Evolutionary conservation across 805 yeast genomes (phyloP).

Genomic region (Isabelozyma heimii): DNA sequence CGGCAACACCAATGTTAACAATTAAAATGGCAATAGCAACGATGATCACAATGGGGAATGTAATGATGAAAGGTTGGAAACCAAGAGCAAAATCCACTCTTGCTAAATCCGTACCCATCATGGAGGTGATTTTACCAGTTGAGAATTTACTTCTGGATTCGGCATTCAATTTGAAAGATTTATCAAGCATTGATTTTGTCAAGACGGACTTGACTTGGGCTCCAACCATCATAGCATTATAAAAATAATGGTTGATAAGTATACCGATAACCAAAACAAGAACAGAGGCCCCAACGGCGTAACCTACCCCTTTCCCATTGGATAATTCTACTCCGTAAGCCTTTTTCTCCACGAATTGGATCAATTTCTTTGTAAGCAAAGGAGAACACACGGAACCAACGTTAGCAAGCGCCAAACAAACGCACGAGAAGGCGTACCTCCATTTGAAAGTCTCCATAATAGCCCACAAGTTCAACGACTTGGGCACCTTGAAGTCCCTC

Average conservation of each 20-base stretch:
- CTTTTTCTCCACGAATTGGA: constrained; percentile 29
- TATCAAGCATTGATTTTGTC: constrained; percentile 67
- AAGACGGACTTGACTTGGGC: constrained; percentile 68
- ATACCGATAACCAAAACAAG: constrained; percentile 28
- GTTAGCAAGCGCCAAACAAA: constrained; percentile 15
- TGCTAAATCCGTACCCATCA: constrained; percentile 79
- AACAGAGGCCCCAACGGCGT: constrained; percentile 35
- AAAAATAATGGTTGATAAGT: constrained; percentile 60
- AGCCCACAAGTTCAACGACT: constrained; percentile 17
- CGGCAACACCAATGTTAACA: constrained; percentile 67
- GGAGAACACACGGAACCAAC: constrained; percentile 29
- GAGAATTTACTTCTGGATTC: constrained; percentile 60
- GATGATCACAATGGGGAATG: constrained; percentile 62
- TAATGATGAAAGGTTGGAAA: constrained; percentile 61
- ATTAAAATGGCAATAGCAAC: constrained; percentile 64
- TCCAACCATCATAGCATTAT: constrained; percentile 60
- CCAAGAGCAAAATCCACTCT: constrained; percentile 77
- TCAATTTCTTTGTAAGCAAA: constrained; percentile 34
- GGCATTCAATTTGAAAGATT: constrained; percentile 61
- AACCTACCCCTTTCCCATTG: constrained; percentile 39
- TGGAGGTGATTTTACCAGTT: constrained; percentile 67
- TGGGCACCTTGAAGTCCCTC: constrained; percentile 27
- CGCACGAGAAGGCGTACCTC: constrained; percentile 31
- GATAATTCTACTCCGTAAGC: constrained; percentile 19
- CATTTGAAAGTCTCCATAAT: constrained; percentile 27